These are phyloP conservation scores for Diplosphaera chodatii DNA, from an alignment of 139 green algal genomes.

Conservation along the genomic window DNA sequence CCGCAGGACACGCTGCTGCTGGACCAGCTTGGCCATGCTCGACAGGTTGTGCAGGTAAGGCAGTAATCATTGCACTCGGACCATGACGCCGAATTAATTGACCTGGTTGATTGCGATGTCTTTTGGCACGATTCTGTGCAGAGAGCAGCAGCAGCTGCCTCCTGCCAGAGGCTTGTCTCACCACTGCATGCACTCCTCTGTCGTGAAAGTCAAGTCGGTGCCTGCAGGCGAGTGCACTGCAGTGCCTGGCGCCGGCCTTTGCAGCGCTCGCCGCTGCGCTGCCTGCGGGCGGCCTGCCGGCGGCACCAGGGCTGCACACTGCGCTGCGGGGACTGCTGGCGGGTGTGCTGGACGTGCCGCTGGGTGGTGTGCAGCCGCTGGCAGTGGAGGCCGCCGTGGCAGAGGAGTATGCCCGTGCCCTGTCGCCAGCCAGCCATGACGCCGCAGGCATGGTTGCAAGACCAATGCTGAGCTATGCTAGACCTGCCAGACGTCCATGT, in stretches of 20 bases:
- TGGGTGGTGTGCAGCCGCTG: no score
- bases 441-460: background rate
- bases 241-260: background rate
- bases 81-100: no score
- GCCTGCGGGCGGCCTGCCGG: background rate
- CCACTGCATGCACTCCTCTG: no score
- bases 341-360: background rate
- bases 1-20: background rate
- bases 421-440: background rate
- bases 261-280: background rate
- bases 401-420: background rate
- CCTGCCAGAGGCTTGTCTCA: no score
- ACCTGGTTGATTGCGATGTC: no score
- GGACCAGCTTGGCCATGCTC: background rate
- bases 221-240: background rate
- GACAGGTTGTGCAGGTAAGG: background rate
- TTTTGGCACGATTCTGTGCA: no score
- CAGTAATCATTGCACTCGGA: no score
- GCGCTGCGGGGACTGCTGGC: background rate
- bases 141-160: no score
- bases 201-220: no score
- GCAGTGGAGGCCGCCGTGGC: background rate
- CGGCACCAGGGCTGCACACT: background rate
- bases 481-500: no score
- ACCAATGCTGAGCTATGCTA: no score